Conservation (phyloP, 345 rosid genomes). For the Firmiana major region DNA sequence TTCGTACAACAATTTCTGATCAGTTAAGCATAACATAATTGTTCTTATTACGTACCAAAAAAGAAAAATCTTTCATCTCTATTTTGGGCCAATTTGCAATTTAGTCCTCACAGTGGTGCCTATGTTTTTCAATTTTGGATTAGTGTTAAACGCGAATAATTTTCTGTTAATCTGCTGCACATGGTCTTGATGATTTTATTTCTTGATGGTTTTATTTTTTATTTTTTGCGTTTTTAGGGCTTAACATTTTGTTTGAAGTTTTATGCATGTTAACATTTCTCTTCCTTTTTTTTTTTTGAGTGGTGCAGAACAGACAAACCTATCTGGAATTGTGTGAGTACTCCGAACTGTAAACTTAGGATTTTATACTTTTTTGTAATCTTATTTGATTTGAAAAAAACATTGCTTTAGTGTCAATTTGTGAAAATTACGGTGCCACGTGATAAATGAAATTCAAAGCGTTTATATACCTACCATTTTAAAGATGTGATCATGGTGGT, state of each 20-base stretch:
- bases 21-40: conserved; percentile 36
- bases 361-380: neutral
- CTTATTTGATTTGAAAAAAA: neutral
- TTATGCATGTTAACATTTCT: conserved; percentile 6
- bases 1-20: conserved; percentile 66
- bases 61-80: neutral
- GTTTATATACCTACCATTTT: neutral
- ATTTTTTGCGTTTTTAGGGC: conserved; percentile 1
- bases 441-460: neutral
- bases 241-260: neutral
- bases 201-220: too few relatives aligned
- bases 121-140: neutral
- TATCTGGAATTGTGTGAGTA: conserved; percentile 79
- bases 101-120: neutral
- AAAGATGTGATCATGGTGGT: neutral
- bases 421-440: neutral
- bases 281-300: conserved; percentile 17
- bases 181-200: neutral
- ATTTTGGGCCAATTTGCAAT: neutral
- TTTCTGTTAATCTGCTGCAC: neutral
- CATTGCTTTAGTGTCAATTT: neutral
- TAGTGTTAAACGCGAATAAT: neutral
- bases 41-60: neutral
- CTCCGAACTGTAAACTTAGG: neutral
- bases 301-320: conserved; percentile 79